phyloP scores from a whole-genome alignment of 805 yeast species.

The Metschnikowia anglica region DNA sequence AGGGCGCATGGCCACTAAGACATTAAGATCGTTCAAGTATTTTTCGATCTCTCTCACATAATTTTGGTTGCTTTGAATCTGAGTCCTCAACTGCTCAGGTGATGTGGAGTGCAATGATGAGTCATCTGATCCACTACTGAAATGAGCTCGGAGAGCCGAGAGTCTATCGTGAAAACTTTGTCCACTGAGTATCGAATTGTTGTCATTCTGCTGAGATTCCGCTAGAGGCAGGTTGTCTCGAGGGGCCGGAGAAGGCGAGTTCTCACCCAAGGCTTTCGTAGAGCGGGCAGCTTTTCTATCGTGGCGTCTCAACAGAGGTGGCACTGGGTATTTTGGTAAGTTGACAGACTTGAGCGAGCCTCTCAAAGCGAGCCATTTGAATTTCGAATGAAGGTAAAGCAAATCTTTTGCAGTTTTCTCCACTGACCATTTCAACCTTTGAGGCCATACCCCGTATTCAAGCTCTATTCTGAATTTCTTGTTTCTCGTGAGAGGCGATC shows the following conservation, averaged over 20 bases:
- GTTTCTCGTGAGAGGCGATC: conserved; percentile 38
- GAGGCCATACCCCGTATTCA: conserved; percentile 87
- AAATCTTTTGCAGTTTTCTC: conserved; percentile 72
- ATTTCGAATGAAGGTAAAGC: conserved; percentile 63
- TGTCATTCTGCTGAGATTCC: conserved; percentile 18
- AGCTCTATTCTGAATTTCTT: conserved; percentile 63
- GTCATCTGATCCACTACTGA: conserved; percentile 28
- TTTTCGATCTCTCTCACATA: conserved; percentile 53
- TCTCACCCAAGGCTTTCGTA: not conserved
- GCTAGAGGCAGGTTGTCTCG: conserved; percentile 1
- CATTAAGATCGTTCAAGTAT: conserved; percentile 64
- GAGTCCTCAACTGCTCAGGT: conserved; percentile 33
- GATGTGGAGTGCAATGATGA: conserved; percentile 23
- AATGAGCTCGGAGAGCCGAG: conserved; percentile 30
- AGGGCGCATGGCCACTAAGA: conserved; percentile 63
- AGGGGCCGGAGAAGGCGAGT: not conserved
- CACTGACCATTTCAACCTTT: conserved; percentile 77
- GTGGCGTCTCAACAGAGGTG: conserved; percentile 30
- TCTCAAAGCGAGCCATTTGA: conserved; percentile 45
- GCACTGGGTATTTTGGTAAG: conserved; percentile 48
- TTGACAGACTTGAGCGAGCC: conserved; percentile 31
- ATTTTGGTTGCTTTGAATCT: conserved; percentile 33
- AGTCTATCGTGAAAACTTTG: conserved; percentile 29
- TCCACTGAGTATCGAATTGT: conserved; percentile 21
- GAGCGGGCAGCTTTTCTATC: conserved; percentile 6